A percentile compares a stretch with the other conserved stretches of the same genome.
These are phyloP conservation scores for Nitzschia putrida DNA, from an alignment of 108 stramenopile genomes.

Conservation along the genomic window DNA sequence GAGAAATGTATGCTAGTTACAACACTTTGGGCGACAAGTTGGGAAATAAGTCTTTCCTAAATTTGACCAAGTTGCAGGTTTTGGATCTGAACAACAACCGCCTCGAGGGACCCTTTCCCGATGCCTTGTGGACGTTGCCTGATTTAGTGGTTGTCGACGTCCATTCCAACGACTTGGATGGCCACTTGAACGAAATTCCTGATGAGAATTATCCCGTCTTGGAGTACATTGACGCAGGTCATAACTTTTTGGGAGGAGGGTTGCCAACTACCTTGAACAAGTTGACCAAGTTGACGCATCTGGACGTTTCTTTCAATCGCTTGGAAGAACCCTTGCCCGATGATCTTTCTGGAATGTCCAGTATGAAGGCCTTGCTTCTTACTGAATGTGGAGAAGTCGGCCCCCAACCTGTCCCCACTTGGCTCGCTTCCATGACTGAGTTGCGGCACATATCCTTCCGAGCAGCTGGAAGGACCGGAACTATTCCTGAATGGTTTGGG, in stretches of 20 bases:
- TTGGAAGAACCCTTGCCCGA: conserved; percentile 20
- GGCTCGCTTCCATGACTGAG: conserved; percentile 27
- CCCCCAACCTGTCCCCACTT: conserved; percentile 25
- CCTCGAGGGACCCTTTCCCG: conserved; percentile 55
- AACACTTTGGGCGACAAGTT: conserved; percentile 51
- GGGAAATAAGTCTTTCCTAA: conserved; percentile 39
- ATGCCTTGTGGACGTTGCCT: conserved; percentile 22
- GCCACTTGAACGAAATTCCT: conserved; percentile 20
- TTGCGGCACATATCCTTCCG: conserved; percentile 33
- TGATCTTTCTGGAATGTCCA: conserved; percentile 6
- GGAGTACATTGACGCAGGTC: conserved; percentile 15
- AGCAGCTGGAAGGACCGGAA: conserved; percentile 23
- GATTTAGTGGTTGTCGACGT: conserved; percentile 26
- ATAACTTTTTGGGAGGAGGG: conserved; percentile 29
- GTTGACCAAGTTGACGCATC: conserved; percentile 22
- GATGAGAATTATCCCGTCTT: conserved; percentile 8
- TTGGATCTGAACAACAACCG: conserved; percentile 63
- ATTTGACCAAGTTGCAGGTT: conserved; percentile 43
- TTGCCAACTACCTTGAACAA: conserved; percentile 24
- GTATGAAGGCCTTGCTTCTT: conserved; percentile 31
- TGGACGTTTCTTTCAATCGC: conserved; percentile 42
- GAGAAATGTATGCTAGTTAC: conserved; percentile 45
- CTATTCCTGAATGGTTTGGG: conserved; percentile 37
- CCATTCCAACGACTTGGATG: conserved; percentile 30
- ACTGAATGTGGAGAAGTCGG: conserved; percentile 19